Base-by-base conservation (phyloP, 73 alveolate genomes). In the Paramecium primaurelia region DNA sequence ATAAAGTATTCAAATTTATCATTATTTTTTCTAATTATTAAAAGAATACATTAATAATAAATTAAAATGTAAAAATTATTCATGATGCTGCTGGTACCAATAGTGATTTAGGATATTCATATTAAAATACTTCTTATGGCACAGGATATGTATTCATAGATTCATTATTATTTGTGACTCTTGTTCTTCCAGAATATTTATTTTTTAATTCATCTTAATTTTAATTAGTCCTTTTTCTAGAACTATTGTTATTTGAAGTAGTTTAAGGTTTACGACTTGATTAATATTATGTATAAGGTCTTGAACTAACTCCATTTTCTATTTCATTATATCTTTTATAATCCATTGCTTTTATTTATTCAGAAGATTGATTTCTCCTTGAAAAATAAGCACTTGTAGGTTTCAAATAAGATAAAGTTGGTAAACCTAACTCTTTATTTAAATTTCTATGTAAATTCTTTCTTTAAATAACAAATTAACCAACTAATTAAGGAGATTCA, bases 321-420 rank as follows among this genome's bases (percentile, higher is more conserved):
- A 80, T 80, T 49, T 80, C 91, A 44, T 80, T n/a, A 80, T 80
- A 80, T 80, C 91, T 22, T 49, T 80, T 80, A 22, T 80, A 80
- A 80, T 80, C 91, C 73, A 80, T 32, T 1, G 91, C 91, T 26
- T 80, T 80, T 2, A 80, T 80, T 47, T 80, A 49, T 49, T 80
- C 91, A 25, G 91, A 80, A 0, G 91, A 80, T 49, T 80, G 47
- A 80, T 80, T 80, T 26, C 91, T 80, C 20, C 91, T 40, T 18
- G 77, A 44, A 80, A 44, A 80, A 26, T 80, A 80, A 4, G 91
- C 91, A 80, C 91, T 80, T 44, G 91, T 80, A 11, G 91, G 91
- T 49, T 80, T 80, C 30, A 80, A 80, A 80, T 80, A 80, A 44
- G 91, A 80, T 40, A 80, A 47, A 12, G 91, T 80, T 45, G 91